Evolutionary conservation across 2,329 filamentous ascomycete species (phyloP).

Genomic region (Microdochium bolleyi): DNA sequence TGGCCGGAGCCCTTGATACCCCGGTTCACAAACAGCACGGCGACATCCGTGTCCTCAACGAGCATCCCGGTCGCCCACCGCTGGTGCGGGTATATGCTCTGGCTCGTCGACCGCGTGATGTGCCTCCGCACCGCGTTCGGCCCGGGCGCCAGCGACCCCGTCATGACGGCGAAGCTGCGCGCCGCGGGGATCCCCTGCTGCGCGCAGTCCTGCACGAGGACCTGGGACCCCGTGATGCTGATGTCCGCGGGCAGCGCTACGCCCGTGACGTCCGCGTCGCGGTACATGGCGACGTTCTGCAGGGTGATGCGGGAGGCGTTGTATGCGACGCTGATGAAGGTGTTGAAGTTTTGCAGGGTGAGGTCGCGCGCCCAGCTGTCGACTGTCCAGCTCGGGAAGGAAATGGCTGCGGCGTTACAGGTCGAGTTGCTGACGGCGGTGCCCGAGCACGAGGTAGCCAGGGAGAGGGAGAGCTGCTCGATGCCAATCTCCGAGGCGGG

Average conservation of each 20-base stretch:
- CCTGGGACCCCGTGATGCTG: conserved; percentile 1
- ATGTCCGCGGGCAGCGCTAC: conserved; percentile 1
- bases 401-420: too few species aligned
- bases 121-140: conserved; percentile 2
- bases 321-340: too few species aligned
- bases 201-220: conserved; percentile 1
- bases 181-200: background rate
- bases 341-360: too few species aligned
- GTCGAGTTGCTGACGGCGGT: too few species aligned
- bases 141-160: background rate
- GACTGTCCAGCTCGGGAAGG: too few species aligned
- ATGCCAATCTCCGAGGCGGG: too few species aligned
- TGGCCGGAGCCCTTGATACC: background rate
- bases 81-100: conserved; percentile 1
- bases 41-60: conserved; percentile 1
- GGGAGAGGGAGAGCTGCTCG: too few species aligned
- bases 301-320: too few species aligned
- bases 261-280: too few species aligned
- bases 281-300: too few species aligned
- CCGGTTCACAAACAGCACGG: conserved; percentile 1
- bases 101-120: background rate
- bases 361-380: too few species aligned
- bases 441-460: too few species aligned
- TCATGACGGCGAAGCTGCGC: conserved; percentile 1
- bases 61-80: conserved; percentile 2